These are phyloP conservation scores for Vigna unguiculata DNA, from an alignment of 306 rosid genomes.

Conservation along the genomic window DNA sequence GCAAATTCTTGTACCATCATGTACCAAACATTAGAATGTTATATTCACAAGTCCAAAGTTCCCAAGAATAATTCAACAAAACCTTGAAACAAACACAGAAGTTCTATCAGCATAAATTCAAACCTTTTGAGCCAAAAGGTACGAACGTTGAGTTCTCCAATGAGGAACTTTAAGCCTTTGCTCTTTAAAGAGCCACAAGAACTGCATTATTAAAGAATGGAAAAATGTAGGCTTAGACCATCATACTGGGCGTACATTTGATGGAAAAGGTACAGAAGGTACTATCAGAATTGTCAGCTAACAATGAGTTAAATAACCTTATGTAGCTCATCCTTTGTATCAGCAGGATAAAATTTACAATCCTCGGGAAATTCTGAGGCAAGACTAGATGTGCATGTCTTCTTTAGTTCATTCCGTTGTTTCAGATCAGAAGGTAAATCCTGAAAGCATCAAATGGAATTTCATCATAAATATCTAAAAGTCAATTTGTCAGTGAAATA, in stretches of 20 bases:
- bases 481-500: slow-evolving; percentile 22
- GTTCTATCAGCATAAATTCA: slow-evolving; percentile 38
- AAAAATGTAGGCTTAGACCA: slow-evolving; percentile 8
- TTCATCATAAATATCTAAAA: slow-evolving; percentile 15
- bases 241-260: slow-evolving; percentile 25
- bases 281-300: slow-evolving; percentile 16
- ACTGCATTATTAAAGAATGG: slow-evolving; percentile 59
- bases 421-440: slow-evolving; percentile 79
- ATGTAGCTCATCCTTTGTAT: slow-evolving; percentile 88
- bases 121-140: slow-evolving; percentile 84
- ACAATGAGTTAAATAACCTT: slow-evolving; percentile 58
- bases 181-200: slow-evolving; percentile 92
- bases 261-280: slow-evolving; percentile 6
- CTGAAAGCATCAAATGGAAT: slow-evolving; percentile 50
- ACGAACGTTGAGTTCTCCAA: slow-evolving; percentile 87
- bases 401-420: slow-evolving; percentile 75
- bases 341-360: slow-evolving; percentile 87
- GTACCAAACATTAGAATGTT: background rate
- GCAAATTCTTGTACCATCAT: too few relatives aligned
- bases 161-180: slow-evolving; percentile 86
- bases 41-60: background rate
- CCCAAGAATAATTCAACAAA: slow-evolving; percentile 22
- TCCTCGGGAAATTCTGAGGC: slow-evolving; percentile 89
- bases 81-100: slow-evolving; percentile 1
- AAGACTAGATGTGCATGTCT: slow-evolving; percentile 72